A percentile compares a stretch with the other conserved stretches of the same genome.
Evolutionary conservation across 202 grass and related monocot species (phyloP).

Genomic region (Schoenoplectus triqueter): DNA sequence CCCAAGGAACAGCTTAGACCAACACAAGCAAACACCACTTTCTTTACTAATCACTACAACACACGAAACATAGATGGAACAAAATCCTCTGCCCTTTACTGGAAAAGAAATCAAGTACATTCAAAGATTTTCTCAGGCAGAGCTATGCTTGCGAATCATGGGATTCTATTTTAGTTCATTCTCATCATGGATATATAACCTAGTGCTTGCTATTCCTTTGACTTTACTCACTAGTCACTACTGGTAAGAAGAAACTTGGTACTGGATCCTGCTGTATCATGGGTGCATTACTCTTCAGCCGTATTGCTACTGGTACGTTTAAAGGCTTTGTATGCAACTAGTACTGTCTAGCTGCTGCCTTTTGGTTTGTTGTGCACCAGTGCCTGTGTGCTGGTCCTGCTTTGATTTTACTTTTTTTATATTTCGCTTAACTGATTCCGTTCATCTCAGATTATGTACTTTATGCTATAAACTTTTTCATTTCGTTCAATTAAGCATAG

Average conservation of each 20-base stretch:
- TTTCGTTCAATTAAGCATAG: not conserved
- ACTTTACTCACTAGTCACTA: not conserved
- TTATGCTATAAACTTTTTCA: not conserved
- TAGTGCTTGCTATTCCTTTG: not conserved
- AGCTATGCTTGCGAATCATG: not conserved
- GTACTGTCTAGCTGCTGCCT: constrained; percentile 4
- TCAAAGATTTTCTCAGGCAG: too few species aligned
- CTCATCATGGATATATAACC: not conserved
- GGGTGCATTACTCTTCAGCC: not conserved
- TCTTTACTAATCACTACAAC: too few species aligned
- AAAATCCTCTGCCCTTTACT: too few species aligned
- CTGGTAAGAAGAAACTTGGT: not conserved
- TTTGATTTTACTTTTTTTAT: constrained; percentile 16
- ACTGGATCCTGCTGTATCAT: not conserved
- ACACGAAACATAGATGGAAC: too few species aligned
- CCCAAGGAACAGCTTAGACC: not conserved
- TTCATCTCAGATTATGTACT: not conserved
- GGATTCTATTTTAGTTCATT: not conserved
- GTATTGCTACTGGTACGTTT: not conserved
- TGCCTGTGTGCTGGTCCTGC: not conserved
- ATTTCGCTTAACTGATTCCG: not conserved
- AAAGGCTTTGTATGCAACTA: not conserved
- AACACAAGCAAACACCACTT: not conserved
- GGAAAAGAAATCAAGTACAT: too few species aligned
- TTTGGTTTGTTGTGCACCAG: not conserved